Conservation (phyloP, 306 rosid genomes). For the Corylus heterophylla region DNA sequence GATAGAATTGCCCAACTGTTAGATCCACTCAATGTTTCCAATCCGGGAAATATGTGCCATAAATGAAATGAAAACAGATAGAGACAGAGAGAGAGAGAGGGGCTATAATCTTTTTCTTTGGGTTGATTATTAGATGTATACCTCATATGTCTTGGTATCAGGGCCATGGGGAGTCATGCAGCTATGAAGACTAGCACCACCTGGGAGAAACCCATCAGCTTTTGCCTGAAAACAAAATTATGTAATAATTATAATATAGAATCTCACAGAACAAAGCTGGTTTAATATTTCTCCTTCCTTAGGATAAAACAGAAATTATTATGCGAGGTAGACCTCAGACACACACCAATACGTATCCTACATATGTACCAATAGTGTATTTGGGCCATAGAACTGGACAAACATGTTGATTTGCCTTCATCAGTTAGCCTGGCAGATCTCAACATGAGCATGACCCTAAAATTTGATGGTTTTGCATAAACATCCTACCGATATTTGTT, state of each 20-base stretch:
- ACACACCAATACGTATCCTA: no score
- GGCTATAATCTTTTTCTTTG: neutral
- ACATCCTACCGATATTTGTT: neutral
- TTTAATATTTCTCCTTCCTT: neutral
- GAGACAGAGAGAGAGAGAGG: no score
- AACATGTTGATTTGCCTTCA: neutral
- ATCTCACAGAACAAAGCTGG: neutral
- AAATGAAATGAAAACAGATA: no score
- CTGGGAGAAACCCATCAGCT: conserved; percentile 84
- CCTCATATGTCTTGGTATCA: conserved; percentile 92
- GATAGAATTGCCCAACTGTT: neutral
- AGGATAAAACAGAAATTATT: neutral
- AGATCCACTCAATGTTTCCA: neutral
- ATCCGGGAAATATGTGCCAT: no score
- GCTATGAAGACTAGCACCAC: conserved; percentile 95
- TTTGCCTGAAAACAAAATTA: conserved; percentile 62
- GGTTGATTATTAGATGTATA: conserved; percentile 29
- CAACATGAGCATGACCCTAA: neutral
- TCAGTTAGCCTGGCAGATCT: neutral
- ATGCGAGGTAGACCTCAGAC: no score
- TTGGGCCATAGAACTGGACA: neutral
- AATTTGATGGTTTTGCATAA: neutral
- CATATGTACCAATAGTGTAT: neutral
- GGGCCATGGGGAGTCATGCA: conserved; percentile 99
- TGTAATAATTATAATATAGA: neutral